Base-by-base conservation (phyloP, 176 grass and related monocot genomes). In the Oryza coarctata region DNA sequence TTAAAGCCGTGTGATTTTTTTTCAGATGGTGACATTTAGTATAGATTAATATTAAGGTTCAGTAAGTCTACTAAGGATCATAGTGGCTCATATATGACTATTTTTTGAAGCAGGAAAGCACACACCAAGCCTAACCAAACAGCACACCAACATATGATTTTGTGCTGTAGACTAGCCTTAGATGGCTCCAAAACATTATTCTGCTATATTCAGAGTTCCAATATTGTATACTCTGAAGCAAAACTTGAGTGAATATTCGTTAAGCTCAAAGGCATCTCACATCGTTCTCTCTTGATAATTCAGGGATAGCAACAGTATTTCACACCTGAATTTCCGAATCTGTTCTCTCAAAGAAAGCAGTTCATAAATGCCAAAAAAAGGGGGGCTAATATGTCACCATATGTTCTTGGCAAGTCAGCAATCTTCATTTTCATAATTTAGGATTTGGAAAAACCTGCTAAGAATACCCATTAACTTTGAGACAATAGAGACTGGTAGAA, bases 261-360 rank as follows among this genome's bases (percentile, higher is more conserved):
- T 17, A 68, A 57, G 11, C 52, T 73, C 41, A 86, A 34, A 41
- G 63, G 18, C 33, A 34, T 30, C 5, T 30, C 41, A 44, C 14
- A 27, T 68, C n/a, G 63, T 28, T 22, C 8, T 18, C 26, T 35
- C 34, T 52, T 52, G 26, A 74, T 39, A 52, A 6, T 80, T 75
- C 63, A 81, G 68, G 35, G 47, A 28, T 45, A 14, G 14, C 73
- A 50, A 74, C 47, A 80, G 9, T 72, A 58, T 13, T 45, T 61
- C 34, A 75, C 5, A 78, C 18, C 9, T 41, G 57, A 83, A 47
- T 64, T 4, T 17, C 7, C 39, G 55, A 83, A 64, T 65, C 7
- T 13, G 7, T 31, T 71, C 39, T 60, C 13, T 34, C 43, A 60
- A n/a, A n/a, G 47, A 18, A 68, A 79, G 33, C 61, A 79, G 36